phyloP scores from a whole-genome alignment of 2,329 filamentous ascomycete genomes.

The Lasiodiplodia theobromae region DNA sequence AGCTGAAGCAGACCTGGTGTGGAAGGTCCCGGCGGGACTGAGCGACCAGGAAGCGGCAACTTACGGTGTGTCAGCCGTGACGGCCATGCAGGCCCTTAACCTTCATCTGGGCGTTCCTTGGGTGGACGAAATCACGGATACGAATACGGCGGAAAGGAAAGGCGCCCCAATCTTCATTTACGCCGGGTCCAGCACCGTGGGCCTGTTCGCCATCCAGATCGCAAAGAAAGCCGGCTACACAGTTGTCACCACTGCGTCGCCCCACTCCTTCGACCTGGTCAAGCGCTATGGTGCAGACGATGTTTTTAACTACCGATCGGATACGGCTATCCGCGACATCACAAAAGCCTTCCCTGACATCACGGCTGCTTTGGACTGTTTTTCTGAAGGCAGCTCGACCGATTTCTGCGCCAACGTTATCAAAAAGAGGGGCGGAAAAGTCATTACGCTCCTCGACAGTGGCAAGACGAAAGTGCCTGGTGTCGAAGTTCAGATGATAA shows the following conservation, averaged over 20 bases:
- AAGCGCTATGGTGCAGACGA: slow-evolving; percentile 48
- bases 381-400: background rate
- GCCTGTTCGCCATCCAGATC: slow-evolving; percentile 57
- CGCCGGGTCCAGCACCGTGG: slow-evolving; percentile 59
- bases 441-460: slow-evolving; percentile 38
- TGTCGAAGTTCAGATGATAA: slow-evolving; percentile 36
- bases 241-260: slow-evolving; percentile 54
- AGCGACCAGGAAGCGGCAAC: background rate
- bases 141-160: background rate
- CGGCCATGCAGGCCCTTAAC: background rate
- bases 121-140: slow-evolving; percentile 15
- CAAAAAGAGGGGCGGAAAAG: slow-evolving; percentile 39
- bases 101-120: slow-evolving; percentile 30
- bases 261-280: slow-evolving; percentile 53
- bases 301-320: background rate
- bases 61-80: background rate
- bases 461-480: slow-evolving; percentile 32
- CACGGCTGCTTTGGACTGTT: background rate
- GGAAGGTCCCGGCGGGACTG: background rate
- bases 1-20: background rate
- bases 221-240: slow-evolving; percentile 53
- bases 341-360: slow-evolving; percentile 22
- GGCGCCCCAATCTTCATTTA: slow-evolving; percentile 52
- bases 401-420: background rate
- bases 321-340: slow-evolving; percentile 21